A percentile compares a stretch with the other conserved stretches of the same genome.
Conservation (phyloP, 2,329 filamentous ascomycete species). For the Aspergillus alliaceus region DNA sequence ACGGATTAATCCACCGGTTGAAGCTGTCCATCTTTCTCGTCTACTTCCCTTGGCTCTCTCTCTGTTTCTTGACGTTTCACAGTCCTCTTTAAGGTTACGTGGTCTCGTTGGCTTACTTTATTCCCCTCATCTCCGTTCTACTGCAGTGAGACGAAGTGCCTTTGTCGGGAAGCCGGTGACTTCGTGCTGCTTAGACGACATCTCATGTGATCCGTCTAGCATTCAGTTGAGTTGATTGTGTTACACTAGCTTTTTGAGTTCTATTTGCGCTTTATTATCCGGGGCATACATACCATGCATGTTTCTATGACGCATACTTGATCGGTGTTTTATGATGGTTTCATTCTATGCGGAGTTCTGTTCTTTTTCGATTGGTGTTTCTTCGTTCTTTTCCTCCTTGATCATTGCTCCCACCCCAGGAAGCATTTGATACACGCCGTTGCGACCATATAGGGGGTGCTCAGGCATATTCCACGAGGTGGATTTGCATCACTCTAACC, state of each 20-base stretch:
- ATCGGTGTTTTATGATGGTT: not conserved
- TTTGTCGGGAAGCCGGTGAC: not conserved
- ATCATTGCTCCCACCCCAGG: not conserved
- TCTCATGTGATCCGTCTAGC: slow-evolving; percentile 3
- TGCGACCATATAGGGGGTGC: not conserved
- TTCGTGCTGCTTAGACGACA: slow-evolving; percentile 1
- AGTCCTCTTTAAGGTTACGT: slow-evolving; percentile 1
- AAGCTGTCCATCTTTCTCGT: not conserved
- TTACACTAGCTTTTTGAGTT: slow-evolving; percentile 5
- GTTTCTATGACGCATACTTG: not conserved
- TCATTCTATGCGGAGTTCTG: not conserved
- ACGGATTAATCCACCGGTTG: slow-evolving; percentile 20
- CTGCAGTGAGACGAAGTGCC: not conserved
- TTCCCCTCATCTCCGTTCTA: not conserved
- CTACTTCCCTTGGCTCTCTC: not conserved
- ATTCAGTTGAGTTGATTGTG: slow-evolving; percentile 1
- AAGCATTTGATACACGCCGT: not conserved
- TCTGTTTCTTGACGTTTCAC: not conserved
- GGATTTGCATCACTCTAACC: slow-evolving; percentile 6
- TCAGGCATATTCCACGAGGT: slow-evolving; percentile 4
- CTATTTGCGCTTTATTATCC: not conserved
- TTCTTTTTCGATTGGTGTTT: not conserved
- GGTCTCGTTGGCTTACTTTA: slow-evolving; percentile 5
- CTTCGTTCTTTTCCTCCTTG: not conserved
- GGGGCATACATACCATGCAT: slow-evolving; percentile 1